Evolutionary conservation across 805 yeast genomes (phyloP).

Genomic region (Starmerella stigmatis): DNA sequence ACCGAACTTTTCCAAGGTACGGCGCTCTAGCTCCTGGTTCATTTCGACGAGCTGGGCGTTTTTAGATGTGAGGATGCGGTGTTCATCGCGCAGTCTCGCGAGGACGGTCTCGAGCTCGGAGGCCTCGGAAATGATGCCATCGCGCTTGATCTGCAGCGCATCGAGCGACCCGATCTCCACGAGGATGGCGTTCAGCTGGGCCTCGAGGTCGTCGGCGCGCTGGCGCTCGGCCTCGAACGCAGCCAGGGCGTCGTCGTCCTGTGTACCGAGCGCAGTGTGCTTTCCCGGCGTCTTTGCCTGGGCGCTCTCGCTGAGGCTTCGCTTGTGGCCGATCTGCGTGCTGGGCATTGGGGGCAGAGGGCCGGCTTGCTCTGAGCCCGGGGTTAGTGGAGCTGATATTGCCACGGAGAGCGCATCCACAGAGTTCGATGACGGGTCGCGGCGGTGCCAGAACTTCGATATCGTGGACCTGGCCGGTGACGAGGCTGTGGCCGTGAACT

Average conservation of each 20-base stretch:
- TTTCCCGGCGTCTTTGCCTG: background rate
- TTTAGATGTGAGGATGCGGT: conserved; percentile 27
- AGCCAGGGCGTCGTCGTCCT: background rate
- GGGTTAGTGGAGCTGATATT: conserved; percentile 10
- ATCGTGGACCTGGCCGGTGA: background rate
- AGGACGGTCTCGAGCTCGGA: conserved; percentile 24
- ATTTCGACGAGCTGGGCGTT: conserved; percentile 33
- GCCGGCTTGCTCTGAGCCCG: background rate
- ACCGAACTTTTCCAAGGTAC: conserved; percentile 30
- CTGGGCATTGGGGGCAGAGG: background rate
- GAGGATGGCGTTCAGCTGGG: background rate
- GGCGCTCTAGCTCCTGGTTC: conserved; percentile 32
- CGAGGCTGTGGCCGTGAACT: background rate
- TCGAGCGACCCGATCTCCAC: conserved; percentile 25
- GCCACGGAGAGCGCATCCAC: conserved; percentile 11
- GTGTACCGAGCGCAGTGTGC: background rate
- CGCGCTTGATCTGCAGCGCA: conserved; percentile 2
- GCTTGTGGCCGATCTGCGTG: conserved; percentile 15
- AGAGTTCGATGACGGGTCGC: background rate
- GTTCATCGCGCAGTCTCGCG: conserved; percentile 28
- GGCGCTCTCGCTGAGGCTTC: conserved; percentile 21
- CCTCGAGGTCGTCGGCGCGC: conserved; percentile 7
- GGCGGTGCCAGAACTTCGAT: conserved; percentile 8
- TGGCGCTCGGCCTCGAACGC: conserved; percentile 26
- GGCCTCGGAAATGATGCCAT: conserved; percentile 27